Conservation (phyloP, 208 protist genomes). For the Trypanosoma melophagium region DNA sequence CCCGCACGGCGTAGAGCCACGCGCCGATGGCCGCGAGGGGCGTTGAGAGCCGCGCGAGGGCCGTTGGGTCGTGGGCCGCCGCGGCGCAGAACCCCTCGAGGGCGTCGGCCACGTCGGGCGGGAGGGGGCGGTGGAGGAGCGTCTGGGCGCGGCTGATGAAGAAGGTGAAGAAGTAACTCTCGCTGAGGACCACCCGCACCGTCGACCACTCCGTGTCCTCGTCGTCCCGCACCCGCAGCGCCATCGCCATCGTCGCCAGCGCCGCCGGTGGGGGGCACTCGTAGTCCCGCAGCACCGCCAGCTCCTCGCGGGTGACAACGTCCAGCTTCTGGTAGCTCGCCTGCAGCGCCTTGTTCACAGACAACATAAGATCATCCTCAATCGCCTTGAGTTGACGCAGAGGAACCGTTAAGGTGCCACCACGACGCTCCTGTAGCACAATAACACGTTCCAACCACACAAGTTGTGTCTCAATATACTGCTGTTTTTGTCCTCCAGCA, state of each 20-base stretch:
- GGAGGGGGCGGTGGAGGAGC: slow-evolving; percentile 45
- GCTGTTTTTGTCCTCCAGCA: slow-evolving; percentile 32
- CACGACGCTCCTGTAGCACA: slow-evolving; percentile 51
- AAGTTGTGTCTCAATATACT: slow-evolving; percentile 48
- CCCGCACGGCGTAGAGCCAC: slow-evolving; percentile 60
- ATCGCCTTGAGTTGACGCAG: slow-evolving; percentile 39
- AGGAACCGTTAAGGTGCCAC: slow-evolving; percentile 33
- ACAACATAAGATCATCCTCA: slow-evolving; percentile 43
- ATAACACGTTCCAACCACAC: slow-evolving; percentile 67
- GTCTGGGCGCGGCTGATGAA: slow-evolving; percentile 63
- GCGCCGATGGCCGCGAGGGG: slow-evolving; percentile 63
- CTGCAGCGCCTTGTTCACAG: slow-evolving; percentile 35
- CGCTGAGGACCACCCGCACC: slow-evolving; percentile 67
- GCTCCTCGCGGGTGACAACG: slow-evolving; percentile 40
- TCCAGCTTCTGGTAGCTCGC: slow-evolving; percentile 54
- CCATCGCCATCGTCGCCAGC: slow-evolving; percentile 65
- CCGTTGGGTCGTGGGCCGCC: slow-evolving; percentile 43
- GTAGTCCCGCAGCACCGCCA: slow-evolving; percentile 68
- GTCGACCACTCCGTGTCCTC: slow-evolving; percentile 43
- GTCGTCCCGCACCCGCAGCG: slow-evolving; percentile 60
- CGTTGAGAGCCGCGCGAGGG: slow-evolving; percentile 41
- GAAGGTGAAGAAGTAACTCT: slow-evolving; percentile 75
- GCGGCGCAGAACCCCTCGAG: slow-evolving; percentile 57
- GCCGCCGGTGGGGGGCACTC: slow-evolving; percentile 54
- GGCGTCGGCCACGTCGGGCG: slow-evolving; percentile 38